These are phyloP conservation scores for Plasmodium coatneyi DNA, from an alignment of 169 alveolate species.

Conservation along the genomic window DNA sequence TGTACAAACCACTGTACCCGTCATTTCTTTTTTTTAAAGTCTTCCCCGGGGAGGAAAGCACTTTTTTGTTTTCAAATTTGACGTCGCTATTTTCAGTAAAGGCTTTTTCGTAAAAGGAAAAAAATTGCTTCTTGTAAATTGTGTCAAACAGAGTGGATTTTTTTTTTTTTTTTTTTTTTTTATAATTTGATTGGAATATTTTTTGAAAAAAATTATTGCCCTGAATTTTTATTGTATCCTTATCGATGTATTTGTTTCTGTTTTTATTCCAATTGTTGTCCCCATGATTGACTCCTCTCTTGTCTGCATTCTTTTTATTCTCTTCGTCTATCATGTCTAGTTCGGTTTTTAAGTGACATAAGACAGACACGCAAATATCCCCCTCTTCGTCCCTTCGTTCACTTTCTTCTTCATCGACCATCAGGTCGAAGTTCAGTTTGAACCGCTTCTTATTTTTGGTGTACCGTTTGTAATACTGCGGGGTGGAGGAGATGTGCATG, in stretches of 20 bases:
- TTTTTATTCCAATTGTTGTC: background rate
- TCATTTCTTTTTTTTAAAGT: background rate
- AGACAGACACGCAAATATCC: constrained; percentile 34
- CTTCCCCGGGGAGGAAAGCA: constrained; percentile 2
- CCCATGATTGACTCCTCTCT: background rate
- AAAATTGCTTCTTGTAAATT: constrained; percentile 55
- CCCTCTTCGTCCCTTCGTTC: constrained; percentile 7
- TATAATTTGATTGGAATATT: constrained; percentile 35
- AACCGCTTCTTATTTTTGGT: constrained; percentile 21
- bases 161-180: constrained; percentile 21
- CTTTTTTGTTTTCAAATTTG: constrained; percentile 52
- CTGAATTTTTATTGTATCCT: background rate
- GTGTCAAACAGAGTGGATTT: constrained; percentile 11
- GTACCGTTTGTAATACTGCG: constrained; percentile 37
- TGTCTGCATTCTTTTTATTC: background rate
- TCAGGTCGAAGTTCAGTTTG: constrained; percentile 5
- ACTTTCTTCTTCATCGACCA: background rate
- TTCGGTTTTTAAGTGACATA: constrained; percentile 46
- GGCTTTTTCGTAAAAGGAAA: constrained; percentile 37
- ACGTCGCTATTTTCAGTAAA: constrained; percentile 36
- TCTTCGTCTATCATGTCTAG: constrained; percentile 59
- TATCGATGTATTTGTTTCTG: background rate
- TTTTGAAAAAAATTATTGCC: constrained; percentile 41
- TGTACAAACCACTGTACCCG: background rate
- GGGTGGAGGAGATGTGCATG: background rate